Conservation (phyloP, 225 moss, liverwort and hornwort genomes). For the Marchantia polymorpha region DNA sequence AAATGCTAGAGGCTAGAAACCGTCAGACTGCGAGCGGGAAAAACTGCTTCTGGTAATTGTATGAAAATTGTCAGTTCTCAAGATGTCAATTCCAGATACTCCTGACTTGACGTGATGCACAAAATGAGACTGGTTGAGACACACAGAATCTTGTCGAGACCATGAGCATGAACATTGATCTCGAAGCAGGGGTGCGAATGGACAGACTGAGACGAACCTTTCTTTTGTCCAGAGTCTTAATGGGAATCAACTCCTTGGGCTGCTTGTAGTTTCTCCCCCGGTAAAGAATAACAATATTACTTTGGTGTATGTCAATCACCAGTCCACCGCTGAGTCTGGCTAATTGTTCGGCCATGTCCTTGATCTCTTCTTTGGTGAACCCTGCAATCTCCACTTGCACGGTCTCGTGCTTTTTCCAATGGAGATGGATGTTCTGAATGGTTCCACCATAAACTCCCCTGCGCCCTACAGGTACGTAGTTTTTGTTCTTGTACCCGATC, state of each 20-base stretch:
- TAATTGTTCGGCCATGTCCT: conserved; percentile 78
- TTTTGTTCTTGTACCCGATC: conserved; percentile 94
- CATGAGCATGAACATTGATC: too few species aligned
- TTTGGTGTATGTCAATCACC: conserved; percentile 88
- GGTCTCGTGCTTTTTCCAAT: conserved; percentile 99
- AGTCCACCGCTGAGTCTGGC: conserved; percentile 85
- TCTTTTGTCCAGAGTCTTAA: conserved; percentile 92
- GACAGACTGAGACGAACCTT: conserved; percentile 48
- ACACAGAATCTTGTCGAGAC: too few species aligned
- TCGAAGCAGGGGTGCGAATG: too few species aligned
- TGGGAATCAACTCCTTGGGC: conserved; percentile 84
- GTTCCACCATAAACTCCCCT: conserved; percentile 97
- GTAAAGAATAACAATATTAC: conserved; percentile 86
- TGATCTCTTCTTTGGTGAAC: conserved; percentile 73
- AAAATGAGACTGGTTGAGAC: too few species aligned
- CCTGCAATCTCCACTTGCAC: conserved; percentile 88
- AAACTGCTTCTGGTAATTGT: too few species aligned
- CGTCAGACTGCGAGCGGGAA: too few species aligned
- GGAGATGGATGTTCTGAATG: conserved; percentile 95
- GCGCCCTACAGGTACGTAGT: conserved; percentile 92
- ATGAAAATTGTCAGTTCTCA: too few species aligned
- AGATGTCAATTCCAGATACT: too few species aligned
- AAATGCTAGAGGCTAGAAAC: too few species aligned
- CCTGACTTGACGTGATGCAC: too few species aligned
- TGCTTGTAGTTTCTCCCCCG: conserved; percentile 91